Evolutionary conservation across 192 early-diverging fungal genomes (phyloP).

Genomic region (Gorgonomyces haynaldii): DNA sequence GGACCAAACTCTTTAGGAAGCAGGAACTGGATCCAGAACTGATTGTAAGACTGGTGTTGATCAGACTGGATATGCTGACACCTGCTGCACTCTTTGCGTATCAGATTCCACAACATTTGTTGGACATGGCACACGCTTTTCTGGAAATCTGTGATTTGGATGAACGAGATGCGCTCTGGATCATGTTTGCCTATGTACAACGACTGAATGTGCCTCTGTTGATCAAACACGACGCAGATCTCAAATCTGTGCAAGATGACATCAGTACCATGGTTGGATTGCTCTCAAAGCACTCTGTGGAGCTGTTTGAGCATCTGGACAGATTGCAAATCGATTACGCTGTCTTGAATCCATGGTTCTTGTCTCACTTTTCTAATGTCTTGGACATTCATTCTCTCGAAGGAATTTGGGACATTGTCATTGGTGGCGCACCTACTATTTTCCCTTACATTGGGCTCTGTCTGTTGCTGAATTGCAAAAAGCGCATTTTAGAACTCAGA

Average conservation of each 20-base stretch:
- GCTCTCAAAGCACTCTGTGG: slow-evolving; percentile 14
- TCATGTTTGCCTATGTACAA: slow-evolving; percentile 20
- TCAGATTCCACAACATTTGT: slow-evolving; percentile 15
- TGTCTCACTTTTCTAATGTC: slow-evolving; percentile 21
- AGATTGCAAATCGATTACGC: slow-evolving; percentile 3
- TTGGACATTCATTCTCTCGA: slow-evolving; percentile 24
- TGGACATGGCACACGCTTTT: slow-evolving; percentile 20
- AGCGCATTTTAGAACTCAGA: slow-evolving; percentile 13
- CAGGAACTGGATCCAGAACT: slow-evolving; percentile 5
- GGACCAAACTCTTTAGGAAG: too few relatives aligned
- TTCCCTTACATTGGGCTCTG: slow-evolving; percentile 24
- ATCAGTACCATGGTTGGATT: slow-evolving; percentile 11
- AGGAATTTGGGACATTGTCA: slow-evolving; percentile 34
- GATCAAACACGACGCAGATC: too few relatives aligned
- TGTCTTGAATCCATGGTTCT: slow-evolving; percentile 21
- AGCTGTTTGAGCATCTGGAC: slow-evolving; percentile 13
- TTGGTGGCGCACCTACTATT: slow-evolving; percentile 24
- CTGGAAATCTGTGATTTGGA: slow-evolving; percentile 24
- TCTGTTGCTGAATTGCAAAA: slow-evolving; percentile 22
- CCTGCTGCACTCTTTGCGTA: background rate
- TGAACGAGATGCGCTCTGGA: slow-evolving; percentile 32
- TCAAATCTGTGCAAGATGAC: too few relatives aligned
- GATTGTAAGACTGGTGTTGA: slow-evolving; percentile 19
- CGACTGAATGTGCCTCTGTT: slow-evolving; percentile 5
- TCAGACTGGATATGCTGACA: slow-evolving; percentile 6